phyloP scores from a whole-genome alignment of 2,329 filamentous ascomycete species.

The Arthrinium puccinioides region DNA sequence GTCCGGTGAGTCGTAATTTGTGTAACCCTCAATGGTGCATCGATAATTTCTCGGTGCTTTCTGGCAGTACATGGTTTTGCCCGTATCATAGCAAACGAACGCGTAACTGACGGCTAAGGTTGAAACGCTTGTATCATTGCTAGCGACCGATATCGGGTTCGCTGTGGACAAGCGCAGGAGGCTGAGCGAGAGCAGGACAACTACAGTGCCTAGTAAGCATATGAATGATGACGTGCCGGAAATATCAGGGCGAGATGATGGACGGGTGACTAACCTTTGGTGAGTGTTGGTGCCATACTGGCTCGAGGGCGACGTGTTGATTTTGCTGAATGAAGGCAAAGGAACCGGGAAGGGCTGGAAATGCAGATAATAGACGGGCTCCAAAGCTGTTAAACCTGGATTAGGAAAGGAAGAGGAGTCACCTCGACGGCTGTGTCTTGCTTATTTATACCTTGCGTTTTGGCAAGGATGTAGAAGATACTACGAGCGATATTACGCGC shows the following conservation, averaged over 20 bases:
- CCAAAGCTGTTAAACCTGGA: neutral
- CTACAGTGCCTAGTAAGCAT: neutral
- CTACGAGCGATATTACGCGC: no score
- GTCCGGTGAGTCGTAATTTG: neutral
- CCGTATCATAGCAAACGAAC: neutral
- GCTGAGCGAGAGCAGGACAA: neutral
- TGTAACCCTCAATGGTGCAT: neutral
- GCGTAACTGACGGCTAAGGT: neutral
- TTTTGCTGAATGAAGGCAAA: neutral
- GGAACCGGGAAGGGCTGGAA: neutral
- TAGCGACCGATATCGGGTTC: neutral
- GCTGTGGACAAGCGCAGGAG: neutral
- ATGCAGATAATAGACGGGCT: neutral
- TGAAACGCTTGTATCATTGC: neutral
- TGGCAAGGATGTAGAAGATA: neutral
- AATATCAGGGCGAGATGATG: neutral
- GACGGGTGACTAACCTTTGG: neutral
- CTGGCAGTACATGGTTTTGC: neutral
- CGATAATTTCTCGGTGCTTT: neutral
- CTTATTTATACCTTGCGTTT: neutral
- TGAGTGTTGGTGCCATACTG: neutral
- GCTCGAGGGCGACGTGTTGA: neutral
- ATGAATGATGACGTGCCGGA: neutral
- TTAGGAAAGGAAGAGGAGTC: neutral
- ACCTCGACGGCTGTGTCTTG: neutral